A percentile compares a stretch with the other conserved stretches of the same genome.
phyloP scores from a whole-genome alignment of 441 rosid species.

The Corymbia citriodora region DNA sequence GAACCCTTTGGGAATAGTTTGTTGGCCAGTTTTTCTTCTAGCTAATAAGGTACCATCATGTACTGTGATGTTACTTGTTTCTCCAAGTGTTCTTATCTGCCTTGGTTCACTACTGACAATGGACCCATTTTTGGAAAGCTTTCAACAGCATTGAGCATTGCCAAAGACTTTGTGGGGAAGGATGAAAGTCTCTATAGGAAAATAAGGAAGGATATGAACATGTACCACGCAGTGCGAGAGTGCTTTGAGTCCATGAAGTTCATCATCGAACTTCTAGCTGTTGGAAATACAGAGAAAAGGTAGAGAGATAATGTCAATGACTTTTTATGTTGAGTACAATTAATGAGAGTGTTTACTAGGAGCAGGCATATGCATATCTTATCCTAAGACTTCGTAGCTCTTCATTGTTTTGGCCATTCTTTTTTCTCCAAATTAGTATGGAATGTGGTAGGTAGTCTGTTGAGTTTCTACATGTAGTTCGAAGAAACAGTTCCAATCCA shows the following conservation, averaged over 20 bases:
- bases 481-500: neutral
- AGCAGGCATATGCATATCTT: neutral
- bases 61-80: neutral
- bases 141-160: slow-evolving; percentile 81
- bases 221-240: slow-evolving; percentile 84
- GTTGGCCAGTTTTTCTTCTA: slow-evolving; percentile 96
- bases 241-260: slow-evolving; percentile 82
- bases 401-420: neutral
- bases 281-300: slow-evolving; percentile 86
- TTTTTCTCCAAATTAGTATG: neutral
- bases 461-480: neutral
- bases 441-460: neutral
- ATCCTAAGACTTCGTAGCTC: neutral
- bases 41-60: slow-evolving; percentile 67
- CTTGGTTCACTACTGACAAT: slow-evolving; percentile 13
- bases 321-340: neutral
- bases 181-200: slow-evolving; percentile 61
- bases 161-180: slow-evolving; percentile 72
- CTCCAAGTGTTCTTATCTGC: neutral
- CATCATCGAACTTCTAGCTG: slow-evolving; percentile 78
- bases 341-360: neutral
- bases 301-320: slow-evolving; percentile 4
- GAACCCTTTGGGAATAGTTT: slow-evolving; percentile 55
- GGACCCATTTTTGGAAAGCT: slow-evolving; percentile 21
- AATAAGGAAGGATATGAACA: slow-evolving; percentile 79